Base-by-base conservation (phyloP, 2,329 filamentous ascomycete species). In the Curvularia hawaiiensis region DNA sequence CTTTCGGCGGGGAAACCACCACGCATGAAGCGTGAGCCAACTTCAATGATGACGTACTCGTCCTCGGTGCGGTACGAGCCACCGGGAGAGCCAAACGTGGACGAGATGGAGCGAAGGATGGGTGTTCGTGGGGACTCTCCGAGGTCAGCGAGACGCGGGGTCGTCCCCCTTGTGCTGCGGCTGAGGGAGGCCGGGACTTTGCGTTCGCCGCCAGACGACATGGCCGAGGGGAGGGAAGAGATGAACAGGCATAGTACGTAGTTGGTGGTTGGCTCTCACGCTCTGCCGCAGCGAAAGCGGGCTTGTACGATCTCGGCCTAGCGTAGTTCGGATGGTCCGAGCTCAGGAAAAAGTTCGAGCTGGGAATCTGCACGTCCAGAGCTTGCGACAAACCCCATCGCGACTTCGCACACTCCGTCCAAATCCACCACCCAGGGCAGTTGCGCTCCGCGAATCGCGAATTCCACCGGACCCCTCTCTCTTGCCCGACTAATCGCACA, bases 1-100 rank as follows among this genome's bases (percentile, higher is more conserved):
- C 88, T 84, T 75, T 97, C 93, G 50, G 93, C 93, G 6, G 93
- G 91, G 72, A 97, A 95, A 0, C 95, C 95, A 10, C 90, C 88
- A 44, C 90, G 87, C 26, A 98, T 76, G 75, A 87, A 89, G 22
- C 94, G 86, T 10, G 90, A 85, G 1, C 92, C 93, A 35, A 98
- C 75, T 74, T 98, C 92, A 50, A 97, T 81, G 41, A 99, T 84
- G 7, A 89, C 82, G 65, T 97, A 95, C 70, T 99, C 95, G 68
- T 97, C 92, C 56, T 86, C 83, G 48, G 73, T 71, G 20, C 86
- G 84, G 61, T 84, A 86, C 24, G 79, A 80, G 31, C 80, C 79
- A 45, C 83, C 80, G 2, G 85, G 84, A 5, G 86, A 88, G 30
- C 83, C 84, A 63, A 83, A 85, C 50, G 82, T 80, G 20, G 82